These are phyloP conservation scores for Pythium sp. DNA, from an alignment of 352 stramenopile species.

Conservation along the genomic window DNA sequence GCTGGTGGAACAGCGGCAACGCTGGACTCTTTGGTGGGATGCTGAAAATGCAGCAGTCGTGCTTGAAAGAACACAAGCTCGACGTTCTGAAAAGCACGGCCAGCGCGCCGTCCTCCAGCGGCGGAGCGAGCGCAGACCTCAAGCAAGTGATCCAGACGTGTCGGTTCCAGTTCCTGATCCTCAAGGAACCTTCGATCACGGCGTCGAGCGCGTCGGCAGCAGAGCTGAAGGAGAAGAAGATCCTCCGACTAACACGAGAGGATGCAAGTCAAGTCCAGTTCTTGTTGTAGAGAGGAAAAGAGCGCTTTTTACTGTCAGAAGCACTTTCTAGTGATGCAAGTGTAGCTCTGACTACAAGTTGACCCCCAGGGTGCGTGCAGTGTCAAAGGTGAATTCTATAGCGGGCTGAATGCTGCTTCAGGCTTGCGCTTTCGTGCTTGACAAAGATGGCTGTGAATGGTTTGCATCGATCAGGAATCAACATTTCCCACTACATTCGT, in stretches of 20 bases:
- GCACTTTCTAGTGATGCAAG: too few species aligned
- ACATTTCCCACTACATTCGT: too few species aligned
- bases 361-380: too few species aligned
- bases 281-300: conserved; percentile 36
- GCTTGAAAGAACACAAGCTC: conserved; percentile 82
- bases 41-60: conserved; percentile 88
- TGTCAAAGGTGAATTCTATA: too few species aligned
- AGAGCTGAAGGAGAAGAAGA: conserved; percentile 39
- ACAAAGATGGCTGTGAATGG: too few species aligned
- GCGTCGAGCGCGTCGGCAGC: conserved; percentile 2
- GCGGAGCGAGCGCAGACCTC: conserved; percentile 57
- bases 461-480: too few species aligned
- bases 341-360: too few species aligned
- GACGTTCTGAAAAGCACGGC: conserved; percentile 38
- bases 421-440: too few species aligned
- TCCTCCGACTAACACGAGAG: conserved; percentile 70
- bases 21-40: conserved; percentile 77
- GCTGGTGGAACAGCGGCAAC: conserved; percentile 85
- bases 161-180: conserved; percentile 73
- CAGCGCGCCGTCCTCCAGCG: conserved; percentile 48
- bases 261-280: conserved; percentile 84
- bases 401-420: too few species aligned
- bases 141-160: conserved; percentile 86
- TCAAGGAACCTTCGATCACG: conserved; percentile 39
- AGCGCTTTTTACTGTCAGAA: background rate